A percentile compares a stretch with the other conserved stretches of the same genome.
These are phyloP conservation scores for Aspergillus sp. DNA, from an alignment of 2,329 filamentous ascomycete genomes.

Conservation along the genomic window DNA sequence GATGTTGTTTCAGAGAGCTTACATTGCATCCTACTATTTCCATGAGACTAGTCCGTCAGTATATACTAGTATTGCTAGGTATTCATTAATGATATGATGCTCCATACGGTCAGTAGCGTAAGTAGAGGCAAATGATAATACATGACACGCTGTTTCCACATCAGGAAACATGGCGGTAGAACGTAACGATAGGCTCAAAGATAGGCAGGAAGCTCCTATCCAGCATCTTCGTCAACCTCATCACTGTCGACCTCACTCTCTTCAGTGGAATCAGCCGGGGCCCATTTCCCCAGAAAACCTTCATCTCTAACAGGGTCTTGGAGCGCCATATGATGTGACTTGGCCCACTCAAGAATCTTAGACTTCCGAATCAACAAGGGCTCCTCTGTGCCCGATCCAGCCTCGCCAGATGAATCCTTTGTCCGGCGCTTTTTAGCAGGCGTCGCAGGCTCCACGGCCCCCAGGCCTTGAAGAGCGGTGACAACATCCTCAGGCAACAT, in stretches of 20 bases:
- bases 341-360: constrained; percentile 67
- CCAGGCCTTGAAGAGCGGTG: constrained; percentile 76
- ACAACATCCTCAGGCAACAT: constrained; percentile 85
- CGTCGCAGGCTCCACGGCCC: constrained; percentile 59
- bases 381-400: constrained; percentile 23
- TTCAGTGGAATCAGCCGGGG: constrained; percentile 42
- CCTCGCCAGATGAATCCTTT: constrained; percentile 31
- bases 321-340: constrained; percentile 62
- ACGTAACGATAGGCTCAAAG: background rate
- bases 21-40: no score
- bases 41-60: no score
- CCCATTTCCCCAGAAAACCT: constrained; percentile 72
- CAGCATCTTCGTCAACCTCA: constrained; percentile 20
- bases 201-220: constrained; percentile 7
- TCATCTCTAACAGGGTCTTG: constrained; percentile 69
- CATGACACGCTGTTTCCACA: background rate
- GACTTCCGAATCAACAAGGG: constrained; percentile 56
- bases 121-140: background rate
- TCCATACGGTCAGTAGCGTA: constrained; percentile 11
- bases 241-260: constrained; percentile 29
- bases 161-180: background rate
- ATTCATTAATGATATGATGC: background rate
- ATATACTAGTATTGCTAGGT: background rate
- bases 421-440: constrained; percentile 56
- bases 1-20: background rate